Percentiles rank a stretch among this genome's conserved stretches.
Conservation (phyloP, 305 asterid species). For the Euphrasia arctica region DNA sequence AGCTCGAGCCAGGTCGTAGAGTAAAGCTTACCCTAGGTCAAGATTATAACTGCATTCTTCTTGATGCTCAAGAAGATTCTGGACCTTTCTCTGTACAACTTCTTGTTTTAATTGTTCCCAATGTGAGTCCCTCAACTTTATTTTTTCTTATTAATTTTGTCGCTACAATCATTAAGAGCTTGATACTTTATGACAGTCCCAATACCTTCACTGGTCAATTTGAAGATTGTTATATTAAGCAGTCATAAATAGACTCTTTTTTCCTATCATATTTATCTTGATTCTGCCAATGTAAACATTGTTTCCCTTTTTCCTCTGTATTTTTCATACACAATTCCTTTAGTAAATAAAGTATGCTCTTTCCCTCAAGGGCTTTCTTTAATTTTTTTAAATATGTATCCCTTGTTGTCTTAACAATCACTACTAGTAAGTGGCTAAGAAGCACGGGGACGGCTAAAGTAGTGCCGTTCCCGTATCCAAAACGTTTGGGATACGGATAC, state of each 20-base stretch:
- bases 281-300: too few species aligned
- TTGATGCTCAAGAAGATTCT: conserved; percentile 64
- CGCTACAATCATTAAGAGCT: conserved; percentile 6
- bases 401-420: too few species aligned
- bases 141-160: not conserved
- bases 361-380: too few species aligned
- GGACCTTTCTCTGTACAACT: conserved; percentile 57
- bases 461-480: too few species aligned
- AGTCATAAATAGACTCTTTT: not conserved
- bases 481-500: too few species aligned
- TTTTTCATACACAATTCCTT: too few species aligned
- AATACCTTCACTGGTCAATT: not conserved
- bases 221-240: not conserved
- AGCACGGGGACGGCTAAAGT: too few species aligned
- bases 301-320: too few species aligned
- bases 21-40: conserved; percentile 67
- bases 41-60: conserved; percentile 65
- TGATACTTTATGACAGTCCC: too few species aligned
- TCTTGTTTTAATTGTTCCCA: conserved; percentile 85
- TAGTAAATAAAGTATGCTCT: too few species aligned
- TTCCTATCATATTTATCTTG: too few species aligned
- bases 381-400: too few species aligned
- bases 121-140: conserved; percentile 42
- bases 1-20: conserved; percentile 76
- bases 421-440: conserved; percentile 11